Base-by-base conservation (phyloP, 129 eudicot genomes). In the Mikania micrantha region DNA sequence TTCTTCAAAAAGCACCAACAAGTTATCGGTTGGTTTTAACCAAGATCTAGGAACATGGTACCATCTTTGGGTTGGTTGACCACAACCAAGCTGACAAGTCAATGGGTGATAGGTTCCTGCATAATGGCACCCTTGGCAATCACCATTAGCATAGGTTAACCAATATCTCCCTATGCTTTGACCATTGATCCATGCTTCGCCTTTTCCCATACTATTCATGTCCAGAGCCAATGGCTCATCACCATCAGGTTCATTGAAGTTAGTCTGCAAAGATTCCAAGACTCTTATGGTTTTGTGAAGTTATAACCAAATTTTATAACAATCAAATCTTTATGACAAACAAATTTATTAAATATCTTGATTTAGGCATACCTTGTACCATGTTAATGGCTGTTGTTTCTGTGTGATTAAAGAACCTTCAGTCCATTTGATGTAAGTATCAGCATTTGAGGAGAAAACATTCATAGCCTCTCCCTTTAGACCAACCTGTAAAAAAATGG, bases 1-100 rank as follows among this genome's bases (percentile, higher is more conserved):
- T 79, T 94, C 99, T 81, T 94, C 99, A 47, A 94, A 89, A 39
- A 94, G 77, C 35, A 94, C 88, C 80, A 94, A 68, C 60, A 82
- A 69, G 74, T 94, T 94, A 48, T 82, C 78, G 16, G 90, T 85
- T 4, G 91, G 88, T 72, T 90, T 90, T 63, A 94, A 84, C 97
- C 95, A 94, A 15, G 99, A 90, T 47, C 97, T 81, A 7, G 99
- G 99, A 39, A 94, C 86, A 74, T 94, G 97, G 73, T 94, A 94
- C 99, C 99, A 93, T 93, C 87, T 82, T 54, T 93, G 99, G 48
- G 99, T 85, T 34, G 99, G 96, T 78, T 93, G 84, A 58, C 95
- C 96, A 67, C 99, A 93, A 9, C 99, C 99, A 52, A 71, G 45
- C 80, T 89, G 95, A 67, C 99, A 93, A 63, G 86, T 83, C 17